phyloP scores from a whole-genome alignment of 1,284 basidiomycete genomes.

The Ceratobasidium sp. region DNA sequence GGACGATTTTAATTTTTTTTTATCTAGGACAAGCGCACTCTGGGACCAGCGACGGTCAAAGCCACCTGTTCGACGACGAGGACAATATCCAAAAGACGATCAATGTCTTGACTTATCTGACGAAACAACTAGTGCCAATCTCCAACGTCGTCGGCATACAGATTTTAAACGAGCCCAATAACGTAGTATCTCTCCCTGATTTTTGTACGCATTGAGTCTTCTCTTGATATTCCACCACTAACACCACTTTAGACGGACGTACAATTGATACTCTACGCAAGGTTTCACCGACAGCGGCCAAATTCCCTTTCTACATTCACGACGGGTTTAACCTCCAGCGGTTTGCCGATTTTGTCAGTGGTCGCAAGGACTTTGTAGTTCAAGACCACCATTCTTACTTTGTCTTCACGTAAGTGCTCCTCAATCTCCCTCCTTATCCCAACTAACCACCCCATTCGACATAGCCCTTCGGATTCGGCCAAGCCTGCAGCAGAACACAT shows the following conservation, averaged over 20 bases:
- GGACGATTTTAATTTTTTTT: constrained; percentile 1
- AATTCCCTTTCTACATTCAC: constrained; percentile 79
- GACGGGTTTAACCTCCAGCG: constrained; percentile 77
- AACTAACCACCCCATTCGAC: no score
- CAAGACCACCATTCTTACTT: constrained; percentile 77
- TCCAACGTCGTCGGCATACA: constrained; percentile 84
- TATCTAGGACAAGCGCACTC: constrained; percentile 73
- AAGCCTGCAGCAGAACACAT: constrained; percentile 67
- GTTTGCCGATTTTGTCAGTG: constrained; percentile 69
- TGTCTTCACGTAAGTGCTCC: constrained; percentile 21
- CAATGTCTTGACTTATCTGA: constrained; percentile 69
- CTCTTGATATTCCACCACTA: background rate
- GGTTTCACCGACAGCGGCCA: constrained; percentile 62
- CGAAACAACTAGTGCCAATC: constrained; percentile 68
- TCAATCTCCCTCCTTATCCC: background rate
- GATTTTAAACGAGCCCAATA: constrained; percentile 79
- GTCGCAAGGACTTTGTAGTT: constrained; percentile 76
- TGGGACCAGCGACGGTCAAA: constrained; percentile 74
- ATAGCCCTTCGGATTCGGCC: constrained; percentile 58
- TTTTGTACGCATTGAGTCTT: constrained; percentile 65
- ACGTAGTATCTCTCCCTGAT: constrained; percentile 62
- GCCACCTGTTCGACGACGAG: constrained; percentile 67
- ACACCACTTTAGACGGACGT: constrained; percentile 59
- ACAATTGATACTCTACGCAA: constrained; percentile 70
- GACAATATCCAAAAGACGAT: constrained; percentile 72